Conservation (phyloP, 192 early-diverging fungal species). For the Coemansia sp. region DNA sequence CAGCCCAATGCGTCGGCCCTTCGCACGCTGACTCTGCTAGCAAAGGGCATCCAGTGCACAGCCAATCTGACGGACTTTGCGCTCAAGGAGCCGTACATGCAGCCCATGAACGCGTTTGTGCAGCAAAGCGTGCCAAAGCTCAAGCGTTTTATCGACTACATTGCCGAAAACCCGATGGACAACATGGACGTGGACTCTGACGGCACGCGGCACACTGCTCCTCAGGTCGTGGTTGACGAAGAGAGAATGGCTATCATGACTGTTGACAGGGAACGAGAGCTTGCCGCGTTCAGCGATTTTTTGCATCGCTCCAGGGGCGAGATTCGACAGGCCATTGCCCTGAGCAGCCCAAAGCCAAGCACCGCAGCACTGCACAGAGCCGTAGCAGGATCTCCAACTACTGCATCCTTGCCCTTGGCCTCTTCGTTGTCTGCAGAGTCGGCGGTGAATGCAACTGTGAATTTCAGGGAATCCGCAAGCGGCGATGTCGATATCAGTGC, state of each 20-base stretch:
- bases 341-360: neutral
- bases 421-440: no score
- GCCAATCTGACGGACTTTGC: slow-evolving; percentile 68
- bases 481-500: no score
- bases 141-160: slow-evolving; percentile 63
- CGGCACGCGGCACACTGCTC: neutral
- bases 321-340: slow-evolving; percentile 15
- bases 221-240: slow-evolving; percentile 2
- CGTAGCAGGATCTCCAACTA: neutral
- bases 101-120: slow-evolving; percentile 64
- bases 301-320: slow-evolving; percentile 13
- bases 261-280: slow-evolving; percentile 41
- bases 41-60: slow-evolving; percentile 70
- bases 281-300: slow-evolving; percentile 42
- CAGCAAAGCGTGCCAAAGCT: slow-evolving; percentile 60
- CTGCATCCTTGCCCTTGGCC: neutral
- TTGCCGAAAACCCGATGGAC: slow-evolving; percentile 22
- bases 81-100: slow-evolving; percentile 69
- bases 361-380: neutral
- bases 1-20: slow-evolving; percentile 57
- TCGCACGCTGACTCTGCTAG: slow-evolving; percentile 68
- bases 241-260: slow-evolving; percentile 8
- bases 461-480: no score
- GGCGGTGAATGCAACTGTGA: no score
- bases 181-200: slow-evolving; percentile 8